Evolutionary conservation across 257 asterid genomes (phyloP).

Genomic region (Oldenlandia corymbosa): DNA sequence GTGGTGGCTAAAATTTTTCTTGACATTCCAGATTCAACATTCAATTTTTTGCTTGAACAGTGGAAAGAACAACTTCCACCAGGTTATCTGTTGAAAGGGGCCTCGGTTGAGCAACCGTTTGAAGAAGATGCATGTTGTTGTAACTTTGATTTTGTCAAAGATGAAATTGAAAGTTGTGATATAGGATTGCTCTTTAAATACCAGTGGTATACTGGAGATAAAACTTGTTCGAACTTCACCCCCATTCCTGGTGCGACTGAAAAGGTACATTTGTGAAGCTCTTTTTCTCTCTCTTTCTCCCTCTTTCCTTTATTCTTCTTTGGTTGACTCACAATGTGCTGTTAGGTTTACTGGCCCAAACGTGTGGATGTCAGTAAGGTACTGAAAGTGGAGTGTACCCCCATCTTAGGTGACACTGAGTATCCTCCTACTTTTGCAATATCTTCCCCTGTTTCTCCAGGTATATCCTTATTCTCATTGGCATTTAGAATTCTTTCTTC

Average conservation of each 20-base stretch:
- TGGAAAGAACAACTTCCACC: conserved; percentile 93
- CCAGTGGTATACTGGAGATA: conserved; percentile 86
- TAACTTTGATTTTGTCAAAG: conserved; percentile 80
- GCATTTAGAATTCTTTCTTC: background rate
- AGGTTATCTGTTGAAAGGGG: conserved; percentile 68
- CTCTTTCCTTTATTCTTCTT: background rate
- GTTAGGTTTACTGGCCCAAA: conserved; percentile 77
- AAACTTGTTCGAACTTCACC: conserved; percentile 61
- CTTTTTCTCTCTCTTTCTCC: conserved; percentile 2
- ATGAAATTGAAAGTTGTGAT: conserved; percentile 41
- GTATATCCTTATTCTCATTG: conserved; percentile 32
- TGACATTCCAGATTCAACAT: conserved; percentile 72
- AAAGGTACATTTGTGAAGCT: conserved; percentile 47
- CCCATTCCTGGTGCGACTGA: conserved; percentile 61
- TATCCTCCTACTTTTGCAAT: conserved; percentile 70
- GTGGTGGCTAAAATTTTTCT: background rate
- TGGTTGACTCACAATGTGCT: background rate
- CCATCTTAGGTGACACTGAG: conserved; percentile 58
- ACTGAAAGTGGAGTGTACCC: conserved; percentile 86
- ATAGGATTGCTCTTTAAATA: conserved; percentile 52
- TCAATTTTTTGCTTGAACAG: conserved; percentile 80
- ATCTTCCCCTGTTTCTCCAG: conserved; percentile 82
- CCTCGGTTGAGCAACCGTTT: conserved; percentile 71
- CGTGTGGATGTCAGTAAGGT: conserved; percentile 61
- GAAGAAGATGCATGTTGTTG: conserved; percentile 91